Base-by-base conservation (phyloP, 106 monocot species). In the Acanthochlamys bracteata region DNA sequence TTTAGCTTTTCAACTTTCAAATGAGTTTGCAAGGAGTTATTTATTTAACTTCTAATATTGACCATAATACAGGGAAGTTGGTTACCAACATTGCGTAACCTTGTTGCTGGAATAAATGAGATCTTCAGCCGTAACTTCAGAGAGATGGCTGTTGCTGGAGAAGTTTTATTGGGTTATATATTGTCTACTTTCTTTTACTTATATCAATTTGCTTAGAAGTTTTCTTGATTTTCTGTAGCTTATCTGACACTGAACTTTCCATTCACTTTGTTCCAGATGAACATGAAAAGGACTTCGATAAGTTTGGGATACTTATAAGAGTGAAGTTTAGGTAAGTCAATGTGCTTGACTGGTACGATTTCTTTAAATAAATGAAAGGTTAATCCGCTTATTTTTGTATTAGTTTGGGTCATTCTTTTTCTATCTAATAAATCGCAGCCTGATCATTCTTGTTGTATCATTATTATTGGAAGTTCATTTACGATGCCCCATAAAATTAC, bases 101-200 rank as follows among this genome's bases (percentile, higher is more conserved):
- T 98, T 59, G 88, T 98, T 75, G 58, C 71, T 25, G 85, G 73
- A 77, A 98, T 98, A 68, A 98, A 98, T 64, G 91, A 88, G 47
- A 91, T 88, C 33, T 98, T 98, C 55, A 81, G 91, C 69, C 85
- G n/a, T 59, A 98, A 98, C 75, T 98, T 98, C 63, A 77, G 74
- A 78, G 96, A 98, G 65, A 98, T 98, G 96, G 96, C 96, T 55
- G 80, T 98, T 74, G 96, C 96, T 53, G 96, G 96, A 64, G 96
- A 98, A 85, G 88, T 98, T 78, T 83, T 74, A 62, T 72, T 98
- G 21, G 95, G 95, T 96, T 9, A 45, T 45, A 45, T 45, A 87
- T 57, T 64, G 41, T 54, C 60, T 42, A 16, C 21, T 60, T 11
- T 43, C 64, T 25, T 39, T 41, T 23, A 15, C 68, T 57, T 25